Evolutionary conservation across 2,329 filamentous ascomycete genomes (phyloP), one percentile per base, ranked within the genome.

Genomic region (Chrysoporthe cubensis): DNA sequence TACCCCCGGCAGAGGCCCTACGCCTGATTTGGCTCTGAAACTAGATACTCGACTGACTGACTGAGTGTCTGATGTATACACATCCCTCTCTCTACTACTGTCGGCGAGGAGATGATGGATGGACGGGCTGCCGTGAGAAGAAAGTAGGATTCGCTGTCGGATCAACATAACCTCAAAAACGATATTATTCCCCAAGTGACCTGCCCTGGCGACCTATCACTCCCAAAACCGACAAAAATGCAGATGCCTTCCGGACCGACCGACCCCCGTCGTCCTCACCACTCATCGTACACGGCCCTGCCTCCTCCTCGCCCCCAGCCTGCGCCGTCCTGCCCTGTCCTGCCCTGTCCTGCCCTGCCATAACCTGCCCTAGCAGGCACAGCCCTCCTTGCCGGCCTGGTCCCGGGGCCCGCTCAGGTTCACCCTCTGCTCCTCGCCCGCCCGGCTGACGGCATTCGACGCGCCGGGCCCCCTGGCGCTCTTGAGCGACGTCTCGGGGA

Each of bases 401-500:
- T 93, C 89, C 74, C 88, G 85, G 60, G 90, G 87, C 63, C 91
- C 91, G 62, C 89, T 90, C 74, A 97, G 82, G 79, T 96, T 97
- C 71, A 98, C 94, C 73, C 94, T 87, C 74, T 91, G 84, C 80
- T 94, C 87, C 78, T 91, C 85, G 66, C 85, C 81, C 76, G 83
- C 81, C 76, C 89, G 79, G 78, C 88, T 86, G 75, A 87, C 83
- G 66, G 85, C 81, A 72, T 83, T 85, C 67, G 85, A 82, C 21
- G 88, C 84, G 60, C 88, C 90, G 21, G 87, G 83, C n/a, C 91
- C 91, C 73, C 93, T 88, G 44, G 92, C 87, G 62, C 91, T 94
- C 88, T 98, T 98, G 78, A 98, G 83, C 71, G 93, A 97, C 64
- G 94, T 97, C 84, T 99, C 96, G 1, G 96, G 96, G 75, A 99